These are phyloP conservation scores for Apiotrichum siamense DNA, from an alignment of 1,284 basidiomycete species.

Conservation along the genomic window DNA sequence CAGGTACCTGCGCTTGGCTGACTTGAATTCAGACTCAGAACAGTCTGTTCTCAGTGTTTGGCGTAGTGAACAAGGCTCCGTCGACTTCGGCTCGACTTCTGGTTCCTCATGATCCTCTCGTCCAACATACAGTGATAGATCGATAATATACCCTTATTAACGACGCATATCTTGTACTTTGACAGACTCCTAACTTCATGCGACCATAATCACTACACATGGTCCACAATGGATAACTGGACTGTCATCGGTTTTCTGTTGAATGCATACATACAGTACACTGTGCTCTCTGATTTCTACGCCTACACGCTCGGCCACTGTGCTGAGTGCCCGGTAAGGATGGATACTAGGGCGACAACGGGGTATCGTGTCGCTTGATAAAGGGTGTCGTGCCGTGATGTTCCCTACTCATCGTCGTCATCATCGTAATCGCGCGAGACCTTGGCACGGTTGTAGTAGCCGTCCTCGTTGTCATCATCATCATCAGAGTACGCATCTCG, in stretches of 20 bases:
- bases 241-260: not conserved
- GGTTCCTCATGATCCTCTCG: no score
- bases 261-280: constrained; percentile 16
- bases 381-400: not conserved
- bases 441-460: constrained; percentile 52
- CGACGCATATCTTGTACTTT: no score
- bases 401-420: constrained; percentile 18
- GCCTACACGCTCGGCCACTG: not conserved
- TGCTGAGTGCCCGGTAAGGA: no score
- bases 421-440: constrained; percentile 14
- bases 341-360: not conserved
- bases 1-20: not conserved
- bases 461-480: constrained; percentile 57
- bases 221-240: no score
- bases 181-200: not conserved
- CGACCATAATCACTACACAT: no score
- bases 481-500: constrained; percentile 55
- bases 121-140: no score
- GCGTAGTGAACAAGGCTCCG: constrained; percentile 25
- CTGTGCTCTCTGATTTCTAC: no score
- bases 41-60: constrained; percentile 32
- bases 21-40: constrained; percentile 31
- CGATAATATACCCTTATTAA: no score
- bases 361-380: not conserved
- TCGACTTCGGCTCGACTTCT: constrained; percentile 6